Base-by-base conservation (phyloP, 169 alveolate genomes). In the Plasmodium billcollinsi region DNA sequence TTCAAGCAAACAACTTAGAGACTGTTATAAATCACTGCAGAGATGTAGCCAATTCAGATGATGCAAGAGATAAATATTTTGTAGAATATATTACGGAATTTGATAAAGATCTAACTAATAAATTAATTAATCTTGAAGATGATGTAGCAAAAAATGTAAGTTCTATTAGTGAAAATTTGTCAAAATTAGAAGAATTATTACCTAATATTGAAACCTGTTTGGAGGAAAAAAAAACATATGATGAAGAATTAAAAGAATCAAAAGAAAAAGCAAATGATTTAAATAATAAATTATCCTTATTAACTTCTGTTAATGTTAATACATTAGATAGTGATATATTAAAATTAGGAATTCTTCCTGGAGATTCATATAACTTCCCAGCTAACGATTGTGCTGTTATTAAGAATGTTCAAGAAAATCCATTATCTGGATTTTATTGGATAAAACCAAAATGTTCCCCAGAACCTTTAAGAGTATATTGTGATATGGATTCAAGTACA, bases 371-470 rank as follows among this genome's bases (percentile, higher is more conserved):
- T 29, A 93, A 83, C n/a, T 73, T 67, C 63, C 98, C 98, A 15
- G 98, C 98, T 20, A 96, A 93, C 58, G 98, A 96, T 76, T 97
- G 98, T 88, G 94, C 94, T 83, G 74, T 92, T 59, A 96, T 96
- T 61, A 83, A 69, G 59, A 83, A 83, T 83, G 11, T 50, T 50
- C 83, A 83, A 83, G 91, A 83, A 45, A 71, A 26, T 14, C 75
- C 85, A 4, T 50, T 93, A 26, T 96, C 98, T 9, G 98, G 98
- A 54, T 97, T 97, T 91, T 97, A 96, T 89, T 97, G 98, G 98
- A 94, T 97, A 49, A 94, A 91, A 72, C 98, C 98, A 7, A 86
- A 94, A 59, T 97, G 98, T 70, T 80, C 98, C 9, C 90, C 95
- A 24, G 96, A 93, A 47, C 97, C 98, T 9, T 65, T 96, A 65